These are phyloP conservation scores for Pseudozyma thailandica DNA, from an alignment of 1,284 basidiomycete species.

Conservation along the genomic window DNA sequence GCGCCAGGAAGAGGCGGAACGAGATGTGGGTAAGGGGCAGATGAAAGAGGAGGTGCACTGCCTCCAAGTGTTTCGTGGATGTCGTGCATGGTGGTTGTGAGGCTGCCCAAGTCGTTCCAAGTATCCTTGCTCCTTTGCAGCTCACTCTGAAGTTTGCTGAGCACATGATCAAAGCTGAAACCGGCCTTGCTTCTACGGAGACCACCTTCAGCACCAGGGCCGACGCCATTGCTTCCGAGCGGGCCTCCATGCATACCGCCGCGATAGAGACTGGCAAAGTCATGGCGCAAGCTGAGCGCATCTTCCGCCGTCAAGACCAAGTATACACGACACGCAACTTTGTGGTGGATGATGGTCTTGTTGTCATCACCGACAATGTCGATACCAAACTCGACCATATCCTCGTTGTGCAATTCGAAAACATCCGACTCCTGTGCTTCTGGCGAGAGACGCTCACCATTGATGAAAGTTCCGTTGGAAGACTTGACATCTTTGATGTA, in stretches of 20 bases:
- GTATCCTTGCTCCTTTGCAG: slow-evolving; percentile 94
- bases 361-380: slow-evolving; percentile 99
- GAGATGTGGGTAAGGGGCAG: slow-evolving; percentile 63
- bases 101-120: slow-evolving; percentile 82
- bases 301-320: slow-evolving; percentile 89
- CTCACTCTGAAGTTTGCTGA: slow-evolving; percentile 83
- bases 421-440: slow-evolving; percentile 93
- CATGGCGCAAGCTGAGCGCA: slow-evolving; percentile 69
- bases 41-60: slow-evolving; percentile 69
- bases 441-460: slow-evolving; percentile 87
- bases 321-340: slow-evolving; percentile 92
- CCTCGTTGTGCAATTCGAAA: slow-evolving; percentile 92
- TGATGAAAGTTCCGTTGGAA: slow-evolving; percentile 98
- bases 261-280: slow-evolving; percentile 65
- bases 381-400: slow-evolving; percentile 96
- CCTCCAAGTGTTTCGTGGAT: slow-evolving; percentile 93
- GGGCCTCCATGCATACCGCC: slow-evolving; percentile 62
- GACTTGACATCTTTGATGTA: slow-evolving; percentile 98
- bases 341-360: slow-evolving; percentile 97
- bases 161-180: slow-evolving; percentile 81
- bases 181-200: slow-evolving; percentile 58
- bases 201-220: slow-evolving; percentile 65
- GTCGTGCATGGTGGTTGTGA: slow-evolving; percentile 86
- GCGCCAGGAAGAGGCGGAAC: slow-evolving; percentile 51
- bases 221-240: slow-evolving; percentile 58